phyloP scores from a whole-genome alignment of 2,329 filamentous ascomycete genomes.

The Aspergillus aculeatinus region DNA sequence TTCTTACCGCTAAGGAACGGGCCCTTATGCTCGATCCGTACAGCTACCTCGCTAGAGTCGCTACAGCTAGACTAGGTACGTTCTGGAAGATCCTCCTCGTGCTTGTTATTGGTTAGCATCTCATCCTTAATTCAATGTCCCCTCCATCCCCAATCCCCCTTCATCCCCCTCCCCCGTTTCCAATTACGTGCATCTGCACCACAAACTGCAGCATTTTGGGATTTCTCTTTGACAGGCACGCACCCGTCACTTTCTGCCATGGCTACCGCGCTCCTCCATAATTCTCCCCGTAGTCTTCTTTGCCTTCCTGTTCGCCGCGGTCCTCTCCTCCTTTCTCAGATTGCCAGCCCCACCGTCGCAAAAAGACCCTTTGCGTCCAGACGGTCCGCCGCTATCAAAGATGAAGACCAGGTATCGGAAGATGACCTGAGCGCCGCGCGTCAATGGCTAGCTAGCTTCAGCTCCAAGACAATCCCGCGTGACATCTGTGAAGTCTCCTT shows the following conservation, averaged over 20 bases:
- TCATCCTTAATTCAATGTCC: slow-evolving; percentile 18
- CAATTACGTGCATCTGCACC: slow-evolving; percentile 7
- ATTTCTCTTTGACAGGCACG: not conserved
- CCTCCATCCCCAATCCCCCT: too few relatives aligned
- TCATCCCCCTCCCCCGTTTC: not conserved
- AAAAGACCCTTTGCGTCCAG: slow-evolving; percentile 30
- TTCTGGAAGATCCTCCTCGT: slow-evolving; percentile 17
- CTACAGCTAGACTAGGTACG: too few relatives aligned
- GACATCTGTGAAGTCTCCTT: slow-evolving; percentile 60
- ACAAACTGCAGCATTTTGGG: not conserved
- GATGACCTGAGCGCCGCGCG: slow-evolving; percentile 49
- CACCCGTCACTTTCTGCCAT: not conserved
- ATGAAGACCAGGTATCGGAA: slow-evolving; percentile 16
- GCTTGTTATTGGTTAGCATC: slow-evolving; percentile 15
- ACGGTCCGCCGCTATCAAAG: slow-evolving; percentile 18
- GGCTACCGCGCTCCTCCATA: not conserved
- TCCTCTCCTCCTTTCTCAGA: slow-evolving; percentile 9
- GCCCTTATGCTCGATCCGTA: too few relatives aligned
- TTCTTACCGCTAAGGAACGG: slow-evolving; percentile 1
- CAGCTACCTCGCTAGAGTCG: slow-evolving; percentile 11
- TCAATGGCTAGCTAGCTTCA: slow-evolving; percentile 56
- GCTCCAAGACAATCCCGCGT: slow-evolving; percentile 55
- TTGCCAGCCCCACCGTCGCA: slow-evolving; percentile 9
- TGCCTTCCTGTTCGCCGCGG: slow-evolving; percentile 9
- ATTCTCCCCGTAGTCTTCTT: slow-evolving; percentile 1